Evolutionary conservation across 345 rosid species (phyloP), one percentile per base, ranked within the genome.

Genomic region (Physaria fendleri): DNA sequence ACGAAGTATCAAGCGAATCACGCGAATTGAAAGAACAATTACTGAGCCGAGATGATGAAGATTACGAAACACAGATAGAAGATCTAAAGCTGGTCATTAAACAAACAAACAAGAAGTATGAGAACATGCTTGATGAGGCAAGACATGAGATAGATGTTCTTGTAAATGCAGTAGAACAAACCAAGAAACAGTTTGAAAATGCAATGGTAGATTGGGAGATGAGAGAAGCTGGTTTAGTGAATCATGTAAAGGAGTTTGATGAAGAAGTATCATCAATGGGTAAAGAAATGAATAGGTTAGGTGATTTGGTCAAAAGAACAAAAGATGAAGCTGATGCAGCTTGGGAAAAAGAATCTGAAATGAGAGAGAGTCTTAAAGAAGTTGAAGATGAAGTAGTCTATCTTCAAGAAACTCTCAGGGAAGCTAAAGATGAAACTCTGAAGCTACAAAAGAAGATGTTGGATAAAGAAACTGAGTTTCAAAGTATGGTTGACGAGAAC

Each of bases 1-100:
- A 86, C 51, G 94, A 88, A 77, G 91, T 85, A 47, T 83, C 97
- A 12, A 74, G 81, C 30, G 99, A 93, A 80, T 93, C 94, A 38
- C 79, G 95, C 51, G 94, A 87, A 54, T 64, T 87, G 8, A 89
- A 83, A 80, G 97, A 88, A 64, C 83, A 75, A 71, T 70, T 93
- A 56, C 37, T 78, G 58, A 71, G 53, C 62, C 79, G 64, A 71
- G 66, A 60, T 65, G 82, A 72, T 73, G 68, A 64, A 1, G 90
- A 93, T 65, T 85, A 83, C 21, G 94, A 85, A 68, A 63, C 69
- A 40, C 87, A 83, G 71, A 61, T 85, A 39, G 83, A 85, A 56
- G 80, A 87, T 71, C 52, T 93, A 50, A 78, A 79, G 40, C 63
- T 85, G 75, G 90, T 81, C 57, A 62, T 87, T 40, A 79, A 79